These are phyloP conservation scores for Ananas comosus DNA, from an alignment of 176 grass and related monocot species.

Conservation along the genomic window DNA sequence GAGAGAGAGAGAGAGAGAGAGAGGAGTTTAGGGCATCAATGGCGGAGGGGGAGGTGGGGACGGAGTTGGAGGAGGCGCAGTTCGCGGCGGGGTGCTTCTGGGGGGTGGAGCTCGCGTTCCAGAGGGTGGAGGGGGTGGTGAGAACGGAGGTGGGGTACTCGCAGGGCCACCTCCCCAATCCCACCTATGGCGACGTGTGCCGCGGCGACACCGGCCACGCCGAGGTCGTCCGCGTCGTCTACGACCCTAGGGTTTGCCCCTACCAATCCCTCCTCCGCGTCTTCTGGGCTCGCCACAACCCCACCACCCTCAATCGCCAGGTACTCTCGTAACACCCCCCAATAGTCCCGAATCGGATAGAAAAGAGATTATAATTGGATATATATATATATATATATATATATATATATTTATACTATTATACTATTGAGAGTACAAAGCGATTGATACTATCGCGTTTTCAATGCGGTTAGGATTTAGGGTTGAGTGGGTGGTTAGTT, in stretches of 20 bases:
- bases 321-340: neutral
- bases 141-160: slow-evolving; percentile 86
- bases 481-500: no score
- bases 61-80: slow-evolving; percentile 57
- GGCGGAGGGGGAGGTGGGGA: slow-evolving; percentile 3
- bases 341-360: no score
- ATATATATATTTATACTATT: no score
- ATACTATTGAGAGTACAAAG: no score
- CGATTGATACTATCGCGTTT: no score
- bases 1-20: no score
- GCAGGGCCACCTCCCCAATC: slow-evolving; percentile 51
- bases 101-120: slow-evolving; percentile 82
- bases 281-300: slow-evolving; percentile 89
- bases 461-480: no score
- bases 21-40: no score
- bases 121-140: slow-evolving; percentile 69
- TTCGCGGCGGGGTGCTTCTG: slow-evolving; percentile 95
- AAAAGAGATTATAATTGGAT: no score
- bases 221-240: slow-evolving; percentile 80
- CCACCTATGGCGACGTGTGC: slow-evolving; percentile 63
- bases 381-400: no score
- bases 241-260: slow-evolving; percentile 50
- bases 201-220: slow-evolving; percentile 48
- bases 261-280: slow-evolving; percentile 56
- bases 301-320: slow-evolving; percentile 77